Evolutionary conservation across 2,329 filamentous ascomycete genomes (phyloP), one percentile per base, ranked within the genome.

Genomic region (Trichoderma sp.): DNA sequence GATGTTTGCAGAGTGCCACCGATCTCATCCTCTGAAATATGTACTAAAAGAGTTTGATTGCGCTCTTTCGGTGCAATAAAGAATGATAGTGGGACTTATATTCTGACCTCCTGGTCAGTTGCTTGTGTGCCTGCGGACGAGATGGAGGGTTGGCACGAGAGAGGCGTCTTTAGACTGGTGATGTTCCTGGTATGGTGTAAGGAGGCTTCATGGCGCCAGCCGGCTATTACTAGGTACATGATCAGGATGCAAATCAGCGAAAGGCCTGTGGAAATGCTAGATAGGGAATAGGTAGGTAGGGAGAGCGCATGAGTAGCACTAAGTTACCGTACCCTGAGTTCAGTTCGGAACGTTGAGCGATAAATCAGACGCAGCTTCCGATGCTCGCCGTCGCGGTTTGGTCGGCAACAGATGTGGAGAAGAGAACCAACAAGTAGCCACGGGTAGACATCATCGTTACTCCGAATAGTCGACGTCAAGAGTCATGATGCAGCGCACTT

Each of bases 91-190:
- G 26, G 21, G 2, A 24, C 34, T 39, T 3, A 10, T 48, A 26
- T 48, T 26, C 3, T 24, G 7, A 9, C 39, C 9, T 14, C 19
- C 19, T 41, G 2, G 51, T 39, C 30, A 2, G 44, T 48, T 10
- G 17, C 14, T 64, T 50, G 21, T 26, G 61, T 57, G 61, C 61
- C 61, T 64, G 61, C 44, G 39, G 43, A 45, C 61, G 39, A 28
- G 50, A 34, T 44, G 26, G 45, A 41, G 28, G 50, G 43, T 34
- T 55, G 50, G 41, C 24, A 63, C 39, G 41, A 44, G 12, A 17
- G 56, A 59, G 56, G 56, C 56, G 28, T 21, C 19, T 4, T 45
- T 63, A 15, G 41, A 34, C 34, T 44, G 14, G 17, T 44, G 41
- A 55, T 63, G 60, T 55, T 39, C 50, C 26, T 63, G 50, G 59